A percentile compares a stretch with the other conserved stretches of the same genome.
Conservation (phyloP, 805 yeast species). For the Saturnispora hagleri region DNA sequence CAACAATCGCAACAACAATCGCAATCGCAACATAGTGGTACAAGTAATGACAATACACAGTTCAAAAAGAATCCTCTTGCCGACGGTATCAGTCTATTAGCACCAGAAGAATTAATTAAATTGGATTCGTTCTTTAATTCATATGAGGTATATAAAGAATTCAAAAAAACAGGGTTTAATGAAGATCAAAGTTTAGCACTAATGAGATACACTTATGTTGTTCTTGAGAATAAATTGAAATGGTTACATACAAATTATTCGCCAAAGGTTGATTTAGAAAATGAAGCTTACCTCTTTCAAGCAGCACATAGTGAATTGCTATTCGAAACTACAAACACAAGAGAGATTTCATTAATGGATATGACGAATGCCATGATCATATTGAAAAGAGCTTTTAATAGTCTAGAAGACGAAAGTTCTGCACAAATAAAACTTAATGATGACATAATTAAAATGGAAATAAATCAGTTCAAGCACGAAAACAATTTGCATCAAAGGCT, state of each 20-base stretch:
- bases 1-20: neutral
- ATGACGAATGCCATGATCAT: conserved; percentile 57
- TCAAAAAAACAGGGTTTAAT: conserved; percentile 49
- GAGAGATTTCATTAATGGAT: conserved; percentile 63
- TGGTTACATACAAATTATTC: conserved; percentile 40
- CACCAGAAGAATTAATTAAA: conserved; percentile 15
- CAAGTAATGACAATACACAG: neutral
- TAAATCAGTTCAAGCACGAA: conserved; percentile 79
- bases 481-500: conserved; percentile 67
- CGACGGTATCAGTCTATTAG: conserved; percentile 2
- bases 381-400: conserved; percentile 62
- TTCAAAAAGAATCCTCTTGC: conserved; percentile 7
- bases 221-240: conserved; percentile 32
- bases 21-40: neutral
- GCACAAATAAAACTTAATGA: conserved; percentile 46
- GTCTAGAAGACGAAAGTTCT: conserved; percentile 70
- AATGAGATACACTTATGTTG: conserved; percentile 34
- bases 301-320: conserved; percentile 85
- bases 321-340: conserved; percentile 63
- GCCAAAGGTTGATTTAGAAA: conserved; percentile 64
- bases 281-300: conserved; percentile 80
- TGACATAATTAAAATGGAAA: conserved; percentile 66
- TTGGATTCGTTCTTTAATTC: conserved; percentile 47
- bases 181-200: conserved; percentile 52
- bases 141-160: conserved; percentile 45